Percentiles rank a stretch among this genome's conserved stretches.
Evolutionary conservation across 495 filamentous ascomycete species (phyloP).

Genomic region (Daldinia caldariorum): DNA sequence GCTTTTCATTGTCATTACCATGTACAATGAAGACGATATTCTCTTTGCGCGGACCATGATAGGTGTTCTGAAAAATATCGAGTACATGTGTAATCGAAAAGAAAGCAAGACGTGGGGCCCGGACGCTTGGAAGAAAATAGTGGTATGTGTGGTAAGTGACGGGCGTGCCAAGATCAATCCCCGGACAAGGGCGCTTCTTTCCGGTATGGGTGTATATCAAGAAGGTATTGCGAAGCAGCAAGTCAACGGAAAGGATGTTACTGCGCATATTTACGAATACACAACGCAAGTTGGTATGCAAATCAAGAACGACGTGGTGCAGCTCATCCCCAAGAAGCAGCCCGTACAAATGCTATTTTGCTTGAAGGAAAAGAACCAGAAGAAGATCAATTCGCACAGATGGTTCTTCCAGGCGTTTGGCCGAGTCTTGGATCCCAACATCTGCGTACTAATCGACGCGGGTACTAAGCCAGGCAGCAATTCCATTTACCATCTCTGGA

Average conservation of each 20-base stretch:
- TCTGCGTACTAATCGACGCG: constrained; percentile 95
- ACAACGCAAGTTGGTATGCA: constrained; percentile 91
- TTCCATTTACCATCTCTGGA: constrained; percentile 98
- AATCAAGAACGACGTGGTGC: constrained; percentile 87
- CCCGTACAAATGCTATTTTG: constrained; percentile 99
- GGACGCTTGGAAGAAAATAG: constrained; percentile 99
- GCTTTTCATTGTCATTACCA: constrained; percentile 96
- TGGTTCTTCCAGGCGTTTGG: constrained; percentile 99
- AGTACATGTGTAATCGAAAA: constrained; percentile 91
- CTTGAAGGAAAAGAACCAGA: constrained; percentile 99
- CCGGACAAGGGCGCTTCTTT: constrained; percentile 86
- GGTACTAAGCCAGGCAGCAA: constrained; percentile 92
- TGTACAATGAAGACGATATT: constrained; percentile 99
- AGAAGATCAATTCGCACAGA: constrained; percentile 99
- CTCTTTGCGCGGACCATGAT: constrained; percentile 96
- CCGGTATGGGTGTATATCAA: constrained; percentile 95
- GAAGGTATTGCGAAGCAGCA: constrained; percentile 99
- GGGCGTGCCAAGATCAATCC: constrained; percentile 98
- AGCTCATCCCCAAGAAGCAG: constrained; percentile 76
- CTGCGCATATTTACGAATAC: constrained; percentile 99
- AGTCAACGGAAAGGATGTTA: constrained; percentile 96
- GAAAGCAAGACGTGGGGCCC: constrained; percentile 97
- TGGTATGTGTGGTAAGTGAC: constrained; percentile 97
- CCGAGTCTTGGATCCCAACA: constrained; percentile 89
- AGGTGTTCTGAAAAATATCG: constrained; percentile 97